These are phyloP conservation scores for Penstemon eatonii DNA, from an alignment of 257 asterid species.

Conservation along the genomic window DNA sequence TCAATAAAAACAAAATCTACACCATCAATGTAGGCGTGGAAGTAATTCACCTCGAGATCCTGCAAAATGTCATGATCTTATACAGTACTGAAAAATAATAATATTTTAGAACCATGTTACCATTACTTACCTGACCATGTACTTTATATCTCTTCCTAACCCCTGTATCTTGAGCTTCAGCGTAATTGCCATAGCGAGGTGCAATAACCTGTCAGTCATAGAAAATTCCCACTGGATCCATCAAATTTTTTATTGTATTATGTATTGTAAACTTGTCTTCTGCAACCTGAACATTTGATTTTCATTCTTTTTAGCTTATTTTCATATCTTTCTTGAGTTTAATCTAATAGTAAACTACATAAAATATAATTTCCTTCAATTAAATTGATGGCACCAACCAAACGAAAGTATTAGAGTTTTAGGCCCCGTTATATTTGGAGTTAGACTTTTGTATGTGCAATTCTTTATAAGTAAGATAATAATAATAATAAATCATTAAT, in stretches of 20 bases:
- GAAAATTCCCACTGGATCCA: not conserved
- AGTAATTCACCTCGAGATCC: conserved; percentile 88
- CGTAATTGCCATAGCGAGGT: conserved; percentile 78
- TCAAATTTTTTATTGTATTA: not conserved
- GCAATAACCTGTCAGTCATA: conserved; percentile 63
- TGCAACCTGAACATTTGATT: no score
- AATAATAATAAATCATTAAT: conserved; percentile 15
- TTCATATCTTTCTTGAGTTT: no score
- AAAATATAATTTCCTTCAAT: no score
- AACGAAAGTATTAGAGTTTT: no score
- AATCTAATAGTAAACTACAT: no score
- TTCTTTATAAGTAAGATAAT: conserved; percentile 8
- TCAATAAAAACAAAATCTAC: conserved; percentile 95
- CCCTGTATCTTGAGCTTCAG: conserved; percentile 73
- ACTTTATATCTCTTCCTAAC: conserved; percentile 71
- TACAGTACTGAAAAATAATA: conserved; percentile 19
- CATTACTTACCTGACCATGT: conserved; percentile 75
- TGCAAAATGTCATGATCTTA: conserved; percentile 41
- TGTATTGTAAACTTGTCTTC: not conserved
- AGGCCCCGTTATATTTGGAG: no score
- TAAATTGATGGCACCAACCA: no score
- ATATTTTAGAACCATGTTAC: conserved; percentile 5
- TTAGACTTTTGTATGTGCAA: not conserved
- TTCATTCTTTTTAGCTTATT: no score
- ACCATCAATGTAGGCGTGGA: conserved; percentile 88